Conservation (phyloP, 2,329 filamentous ascomycete species). For the Botrytis galanthina region DNA sequence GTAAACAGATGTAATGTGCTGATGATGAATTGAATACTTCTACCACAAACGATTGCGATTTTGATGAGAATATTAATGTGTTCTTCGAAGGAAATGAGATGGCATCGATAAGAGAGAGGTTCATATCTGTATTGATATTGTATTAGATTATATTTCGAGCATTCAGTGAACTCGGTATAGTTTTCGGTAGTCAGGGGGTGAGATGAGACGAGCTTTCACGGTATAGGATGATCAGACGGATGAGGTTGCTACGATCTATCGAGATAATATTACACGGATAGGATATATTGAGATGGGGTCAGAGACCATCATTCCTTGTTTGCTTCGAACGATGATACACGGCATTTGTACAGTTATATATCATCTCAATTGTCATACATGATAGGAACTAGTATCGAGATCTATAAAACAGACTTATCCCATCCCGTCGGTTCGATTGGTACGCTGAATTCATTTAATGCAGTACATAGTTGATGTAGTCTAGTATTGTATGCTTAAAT, state of each 20-base stretch:
- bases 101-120: background rate
- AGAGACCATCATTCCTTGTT: background rate
- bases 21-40: background rate
- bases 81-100: background rate
- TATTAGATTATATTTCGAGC: background rate
- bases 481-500: too few species aligned
- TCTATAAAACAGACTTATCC: background rate
- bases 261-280: background rate
- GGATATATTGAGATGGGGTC: background rate
- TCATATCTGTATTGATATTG: background rate
- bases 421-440: background rate
- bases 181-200: background rate
- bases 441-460: background rate
- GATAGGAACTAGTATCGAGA: background rate
- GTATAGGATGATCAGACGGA: background rate
- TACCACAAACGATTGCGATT: background rate
- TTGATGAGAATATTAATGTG: background rate
- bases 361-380: background rate
- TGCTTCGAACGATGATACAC: background rate
- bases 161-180: background rate
- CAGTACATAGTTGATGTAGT: background rate
- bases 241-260: background rate
- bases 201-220: too few species aligned
- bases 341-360: background rate
- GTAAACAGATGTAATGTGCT: background rate